Conservation (phyloP, 805 yeast genomes). For the Saturnispora ahearnii region DNA sequence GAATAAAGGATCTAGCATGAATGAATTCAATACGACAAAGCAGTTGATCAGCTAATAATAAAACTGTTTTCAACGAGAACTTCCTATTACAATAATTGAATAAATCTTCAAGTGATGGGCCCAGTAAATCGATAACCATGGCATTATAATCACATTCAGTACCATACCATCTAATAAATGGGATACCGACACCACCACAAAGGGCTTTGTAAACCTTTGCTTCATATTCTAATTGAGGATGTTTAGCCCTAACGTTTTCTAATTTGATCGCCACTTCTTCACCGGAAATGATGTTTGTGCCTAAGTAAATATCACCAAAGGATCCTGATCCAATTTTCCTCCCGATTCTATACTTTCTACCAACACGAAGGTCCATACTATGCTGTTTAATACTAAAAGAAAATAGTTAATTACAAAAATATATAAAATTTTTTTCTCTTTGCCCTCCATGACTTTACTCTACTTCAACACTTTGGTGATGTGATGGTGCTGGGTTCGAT, state of each 20-base stretch:
- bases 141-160: constrained; percentile 95
- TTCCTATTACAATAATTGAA: constrained; percentile 94
- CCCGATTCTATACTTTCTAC: constrained; percentile 88
- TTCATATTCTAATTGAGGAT: constrained; percentile 95
- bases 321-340: constrained; percentile 96
- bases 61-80: constrained; percentile 87
- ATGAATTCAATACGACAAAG: constrained; percentile 90
- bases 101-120: constrained; percentile 90
- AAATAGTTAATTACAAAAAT: too few relatives aligned
- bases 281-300: constrained; percentile 89
- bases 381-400: too few relatives aligned
- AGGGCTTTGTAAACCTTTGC: constrained; percentile 91
- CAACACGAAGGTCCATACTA: constrained; percentile 66
- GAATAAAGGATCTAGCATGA: constrained; percentile 88
- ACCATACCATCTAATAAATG: constrained; percentile 95
- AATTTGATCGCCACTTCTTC: constrained; percentile 97
- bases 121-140: constrained; percentile 90
- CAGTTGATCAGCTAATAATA: constrained; percentile 88
- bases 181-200: constrained; percentile 95
- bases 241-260: constrained; percentile 83
- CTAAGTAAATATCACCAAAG: constrained; percentile 91
- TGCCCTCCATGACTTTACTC: neutral
- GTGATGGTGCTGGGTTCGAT: neutral
- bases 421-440: too few relatives aligned
- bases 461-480: constrained; percentile 1